These are phyloP conservation scores for Sarocladium oryzae DNA, from an alignment of 2,329 filamentous ascomycete genomes.

Conservation along the genomic window DNA sequence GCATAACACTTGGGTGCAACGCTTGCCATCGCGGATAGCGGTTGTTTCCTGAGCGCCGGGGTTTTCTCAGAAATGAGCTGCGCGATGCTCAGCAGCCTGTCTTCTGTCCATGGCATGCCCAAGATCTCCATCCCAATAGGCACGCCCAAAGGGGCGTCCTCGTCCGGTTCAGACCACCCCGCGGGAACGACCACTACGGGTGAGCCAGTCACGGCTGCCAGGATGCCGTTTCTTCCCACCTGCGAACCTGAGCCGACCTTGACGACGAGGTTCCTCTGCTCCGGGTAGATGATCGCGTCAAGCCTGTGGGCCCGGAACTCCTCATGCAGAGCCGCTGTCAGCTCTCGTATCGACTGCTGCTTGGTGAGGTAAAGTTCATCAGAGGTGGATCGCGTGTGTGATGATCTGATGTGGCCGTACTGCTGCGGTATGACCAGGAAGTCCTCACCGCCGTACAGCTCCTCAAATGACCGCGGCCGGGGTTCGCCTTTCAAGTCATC, in stretches of 20 bases:
- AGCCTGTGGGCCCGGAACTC: slow-evolving; percentile 3
- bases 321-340: background rate
- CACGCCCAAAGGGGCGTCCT: slow-evolving; percentile 9
- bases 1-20: background rate
- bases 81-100: slow-evolving; percentile 10
- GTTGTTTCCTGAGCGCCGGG: background rate
- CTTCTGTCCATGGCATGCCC: slow-evolving; percentile 9
- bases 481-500: slow-evolving; percentile 33
- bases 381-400: slow-evolving; percentile 42
- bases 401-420: slow-evolving; percentile 46
- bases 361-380: slow-evolving; percentile 11
- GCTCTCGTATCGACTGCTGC: background rate
- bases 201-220: slow-evolving; percentile 10
- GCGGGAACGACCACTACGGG: slow-evolving; percentile 11
- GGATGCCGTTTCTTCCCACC: slow-evolving; percentile 10
- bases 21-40: background rate
- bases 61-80: slow-evolving; percentile 3
- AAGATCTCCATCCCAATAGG: slow-evolving; percentile 12
- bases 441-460: slow-evolving; percentile 42
- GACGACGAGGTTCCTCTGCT: slow-evolving; percentile 11
- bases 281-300: slow-evolving; percentile 11
- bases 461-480: slow-evolving; percentile 34
- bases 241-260: slow-evolving; percentile 10
- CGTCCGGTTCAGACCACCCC: slow-evolving; percentile 5
- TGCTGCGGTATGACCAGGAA: slow-evolving; percentile 56